These are phyloP conservation scores for Auriscalpium orientale DNA, from an alignment of 768 basidiomycete genomes.

Conservation along the genomic window DNA sequence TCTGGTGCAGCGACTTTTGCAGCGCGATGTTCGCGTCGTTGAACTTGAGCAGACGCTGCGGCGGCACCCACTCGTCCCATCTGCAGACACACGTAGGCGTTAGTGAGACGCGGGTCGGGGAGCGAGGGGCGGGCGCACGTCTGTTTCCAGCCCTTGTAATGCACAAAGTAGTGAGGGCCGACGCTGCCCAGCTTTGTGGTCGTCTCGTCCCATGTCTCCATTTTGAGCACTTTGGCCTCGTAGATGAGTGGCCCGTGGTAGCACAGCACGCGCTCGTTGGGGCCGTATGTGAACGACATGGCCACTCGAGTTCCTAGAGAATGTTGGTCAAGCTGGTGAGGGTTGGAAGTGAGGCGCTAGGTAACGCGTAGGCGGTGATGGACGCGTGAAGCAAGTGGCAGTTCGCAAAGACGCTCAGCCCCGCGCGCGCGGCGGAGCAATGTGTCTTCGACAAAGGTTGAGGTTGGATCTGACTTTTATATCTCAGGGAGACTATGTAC, in stretches of 20 bases:
- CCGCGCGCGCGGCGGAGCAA: too few relatives aligned
- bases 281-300: constrained; percentile 12
- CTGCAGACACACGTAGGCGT: constrained; percentile 30
- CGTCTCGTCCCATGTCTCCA: constrained; percentile 54
- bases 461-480: too few relatives aligned
- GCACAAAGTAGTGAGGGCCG: constrained; percentile 88
- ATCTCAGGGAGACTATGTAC: too few relatives aligned
- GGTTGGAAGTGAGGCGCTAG: too few relatives aligned
- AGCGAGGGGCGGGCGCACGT: constrained; percentile 48
- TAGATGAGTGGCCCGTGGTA: constrained; percentile 95
- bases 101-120: background rate
- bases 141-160: constrained; percentile 99
- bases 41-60: constrained; percentile 70
- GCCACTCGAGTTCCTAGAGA: too few relatives aligned
- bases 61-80: constrained; percentile 97
- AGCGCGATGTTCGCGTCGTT: constrained; percentile 72
- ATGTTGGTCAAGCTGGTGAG: too few relatives aligned
- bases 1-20: constrained; percentile 61
- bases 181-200: constrained; percentile 49
- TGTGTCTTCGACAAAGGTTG: too few relatives aligned
- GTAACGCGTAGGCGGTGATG: too few relatives aligned
- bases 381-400: too few relatives aligned
- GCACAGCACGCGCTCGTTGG: constrained; percentile 80
- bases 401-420: too few relatives aligned
- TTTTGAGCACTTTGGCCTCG: constrained; percentile 84